These are phyloP conservation scores for Suillus sp. DNA, from an alignment of 768 basidiomycete genomes.

Conservation along the genomic window DNA sequence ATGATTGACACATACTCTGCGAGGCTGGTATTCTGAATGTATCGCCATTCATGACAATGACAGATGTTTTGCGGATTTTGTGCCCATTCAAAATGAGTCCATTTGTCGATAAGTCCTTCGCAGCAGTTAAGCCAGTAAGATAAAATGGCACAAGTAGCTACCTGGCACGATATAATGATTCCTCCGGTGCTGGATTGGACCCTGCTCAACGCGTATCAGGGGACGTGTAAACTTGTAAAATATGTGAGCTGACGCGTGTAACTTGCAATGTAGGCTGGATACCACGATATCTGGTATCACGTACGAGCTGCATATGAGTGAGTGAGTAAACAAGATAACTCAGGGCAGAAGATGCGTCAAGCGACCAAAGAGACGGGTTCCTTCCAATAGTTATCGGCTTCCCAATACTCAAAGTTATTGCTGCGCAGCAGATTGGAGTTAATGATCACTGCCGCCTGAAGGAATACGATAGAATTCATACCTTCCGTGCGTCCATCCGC, in stretches of 20 bases:
- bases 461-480: conserved; percentile 23
- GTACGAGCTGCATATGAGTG: conserved; percentile 46
- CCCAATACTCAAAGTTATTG: conserved; percentile 58
- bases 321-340: conserved; percentile 6
- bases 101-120: conserved; percentile 78
- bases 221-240: background rate
- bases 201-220: conserved; percentile 36
- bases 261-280: conserved; percentile 73
- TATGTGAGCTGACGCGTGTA: conserved; percentile 64
- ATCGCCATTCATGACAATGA: conserved; percentile 81
- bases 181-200: conserved; percentile 72
- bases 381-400: conserved; percentile 72
- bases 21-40: conserved; percentile 66
- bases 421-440: conserved; percentile 36
- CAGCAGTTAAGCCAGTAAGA: background rate
- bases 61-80: conserved; percentile 62
- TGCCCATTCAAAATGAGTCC: conserved; percentile 73
- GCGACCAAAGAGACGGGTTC: conserved; percentile 67
- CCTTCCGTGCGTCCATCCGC: conserved; percentile 68
- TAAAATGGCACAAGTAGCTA: conserved; percentile 27
- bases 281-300: conserved; percentile 62
- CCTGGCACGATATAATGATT: conserved; percentile 79
- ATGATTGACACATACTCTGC: conserved; percentile 44
- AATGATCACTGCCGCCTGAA: background rate
- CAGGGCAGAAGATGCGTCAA: conserved; percentile 3